Conservation (phyloP, 805 yeast species). For the Myxozyma sirexii region DNA sequence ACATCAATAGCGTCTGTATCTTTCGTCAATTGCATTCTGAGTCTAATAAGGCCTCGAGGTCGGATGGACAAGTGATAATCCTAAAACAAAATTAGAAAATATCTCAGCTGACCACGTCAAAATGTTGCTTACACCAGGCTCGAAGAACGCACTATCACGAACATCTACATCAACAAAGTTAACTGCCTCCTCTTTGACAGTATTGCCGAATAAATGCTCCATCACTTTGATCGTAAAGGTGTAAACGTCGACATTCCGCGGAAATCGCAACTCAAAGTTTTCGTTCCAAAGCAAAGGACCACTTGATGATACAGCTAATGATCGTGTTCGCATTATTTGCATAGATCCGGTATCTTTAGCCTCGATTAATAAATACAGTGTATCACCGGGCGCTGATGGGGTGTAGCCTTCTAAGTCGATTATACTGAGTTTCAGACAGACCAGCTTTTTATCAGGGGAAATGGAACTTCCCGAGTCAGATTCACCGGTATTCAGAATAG, state of each 20-base stretch:
- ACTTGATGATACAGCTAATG: neutral
- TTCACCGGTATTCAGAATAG: neutral
- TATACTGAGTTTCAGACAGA: neutral
- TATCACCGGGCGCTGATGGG: neutral
- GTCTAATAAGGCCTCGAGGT: slow-evolving; percentile 2
- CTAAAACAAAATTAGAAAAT: neutral
- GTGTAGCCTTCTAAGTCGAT: slow-evolving; percentile 1
- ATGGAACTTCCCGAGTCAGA: neutral
- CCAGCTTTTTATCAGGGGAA: neutral
- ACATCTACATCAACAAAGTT: slow-evolving; percentile 9
- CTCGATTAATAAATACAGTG: neutral
- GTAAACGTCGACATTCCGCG: neutral
- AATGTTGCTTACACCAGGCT: neutral
- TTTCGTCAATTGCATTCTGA: slow-evolving; percentile 2
- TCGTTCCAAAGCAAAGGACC: slow-evolving; percentile 1
- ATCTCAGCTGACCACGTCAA: neutral
- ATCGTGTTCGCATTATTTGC: neutral
- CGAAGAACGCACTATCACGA: slow-evolving; percentile 9
- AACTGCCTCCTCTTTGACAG: neutral
- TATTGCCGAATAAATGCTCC: neutral
- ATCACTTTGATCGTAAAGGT: neutral
- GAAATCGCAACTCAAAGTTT: slow-evolving; percentile 2
- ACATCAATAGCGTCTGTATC: neutral
- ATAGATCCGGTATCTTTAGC: neutral
- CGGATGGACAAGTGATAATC: neutral